Base-by-base conservation (phyloP, 2,329 filamentous ascomycete genomes). In the Xylariaceae sp. region DNA sequence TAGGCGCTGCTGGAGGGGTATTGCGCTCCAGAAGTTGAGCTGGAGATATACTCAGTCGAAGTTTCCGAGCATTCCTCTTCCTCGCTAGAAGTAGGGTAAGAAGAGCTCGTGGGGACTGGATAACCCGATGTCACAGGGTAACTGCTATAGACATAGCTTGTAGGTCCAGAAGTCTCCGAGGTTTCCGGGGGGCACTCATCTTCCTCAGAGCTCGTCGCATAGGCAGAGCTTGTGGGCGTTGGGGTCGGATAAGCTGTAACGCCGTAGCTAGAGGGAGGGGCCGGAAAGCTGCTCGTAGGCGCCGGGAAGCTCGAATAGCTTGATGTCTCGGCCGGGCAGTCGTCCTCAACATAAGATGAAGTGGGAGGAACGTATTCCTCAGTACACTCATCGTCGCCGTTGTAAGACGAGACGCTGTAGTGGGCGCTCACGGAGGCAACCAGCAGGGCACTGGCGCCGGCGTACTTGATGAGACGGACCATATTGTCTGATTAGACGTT, bases 401-500 rank as follows among this genome's bases (percentile, higher is more conserved):
- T 15, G 48, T 42, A 45, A 12, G 44, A 41, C 27, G 39, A 11
- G 39, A 19, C 14, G 17, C 45, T 42, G 27, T 11, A 12, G 9
- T 52, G 54, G 22, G 64, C 62, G 46, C 48, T 57, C 27, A 59
- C 65, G 32, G 62, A 55, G 45, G 58, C 61, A 41, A 62, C 57
- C 42, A 67, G 53, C 40, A 66, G 55, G 39, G 61, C 62, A 49
- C 65, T 57, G 53, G 62, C 62, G 50, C 61, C 54, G 51, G 61
- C 58, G 54, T 66, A 64, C 49, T 66, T 63, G 45, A 64, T 53
- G 19, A 64, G 48, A 48, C 58, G 59, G 55, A 66, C 64, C 65
- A 67, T 67, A 42, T 45, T 64, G 55, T 49, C 48, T 48, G 38
- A 47, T 48, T 52, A 51, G 47, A 31, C 44, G 15, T 27, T 51